These are phyloP conservation scores for Angophora floribunda DNA, from an alignment of 345 rosid genomes.

Conservation along the genomic window DNA sequence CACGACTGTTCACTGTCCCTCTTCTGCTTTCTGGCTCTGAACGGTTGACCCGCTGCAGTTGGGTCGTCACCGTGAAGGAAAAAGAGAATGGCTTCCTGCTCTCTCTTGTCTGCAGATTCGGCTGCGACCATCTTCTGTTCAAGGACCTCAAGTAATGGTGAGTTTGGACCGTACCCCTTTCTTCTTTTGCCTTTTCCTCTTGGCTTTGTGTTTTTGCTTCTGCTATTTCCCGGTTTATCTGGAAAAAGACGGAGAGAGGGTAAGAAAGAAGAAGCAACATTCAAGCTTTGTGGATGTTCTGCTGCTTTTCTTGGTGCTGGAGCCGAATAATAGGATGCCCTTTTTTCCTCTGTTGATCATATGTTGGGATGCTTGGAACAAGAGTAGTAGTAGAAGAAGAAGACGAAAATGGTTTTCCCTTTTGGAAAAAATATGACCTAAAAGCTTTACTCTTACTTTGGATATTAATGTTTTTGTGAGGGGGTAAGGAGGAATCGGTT, in stretches of 20 bases:
- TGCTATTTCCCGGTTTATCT: not conserved
- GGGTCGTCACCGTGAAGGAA: not conserved
- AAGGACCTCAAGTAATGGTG: not conserved
- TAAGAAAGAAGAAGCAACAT: not conserved
- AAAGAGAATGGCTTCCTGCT: not conserved
- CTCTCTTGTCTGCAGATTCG: not conserved
- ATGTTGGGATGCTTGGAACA: not conserved
- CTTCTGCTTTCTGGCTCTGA: not conserved
- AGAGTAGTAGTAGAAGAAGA: not conserved
- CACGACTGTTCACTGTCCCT: not conserved
- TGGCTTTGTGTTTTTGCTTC: not conserved
- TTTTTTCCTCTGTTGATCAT: not conserved
- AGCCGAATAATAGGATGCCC: not conserved
- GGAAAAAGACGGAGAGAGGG: not conserved
- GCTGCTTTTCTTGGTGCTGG: not conserved
- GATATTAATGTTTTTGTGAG: not conserved
- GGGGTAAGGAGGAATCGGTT: not conserved
- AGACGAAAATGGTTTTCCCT: not conserved
- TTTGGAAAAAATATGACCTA: not conserved
- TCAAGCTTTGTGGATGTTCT: not conserved
- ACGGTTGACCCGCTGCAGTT: not conserved
- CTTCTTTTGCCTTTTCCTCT: not conserved
- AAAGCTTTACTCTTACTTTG: not conserved
- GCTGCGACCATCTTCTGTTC: not conserved
- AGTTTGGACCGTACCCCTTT: not conserved